Percentiles rank a stretch among this genome's conserved stretches.
These are phyloP conservation scores for Globisporangium takayamanum DNA, from an alignment of 352 stramenopile species.

Conservation along the genomic window DNA sequence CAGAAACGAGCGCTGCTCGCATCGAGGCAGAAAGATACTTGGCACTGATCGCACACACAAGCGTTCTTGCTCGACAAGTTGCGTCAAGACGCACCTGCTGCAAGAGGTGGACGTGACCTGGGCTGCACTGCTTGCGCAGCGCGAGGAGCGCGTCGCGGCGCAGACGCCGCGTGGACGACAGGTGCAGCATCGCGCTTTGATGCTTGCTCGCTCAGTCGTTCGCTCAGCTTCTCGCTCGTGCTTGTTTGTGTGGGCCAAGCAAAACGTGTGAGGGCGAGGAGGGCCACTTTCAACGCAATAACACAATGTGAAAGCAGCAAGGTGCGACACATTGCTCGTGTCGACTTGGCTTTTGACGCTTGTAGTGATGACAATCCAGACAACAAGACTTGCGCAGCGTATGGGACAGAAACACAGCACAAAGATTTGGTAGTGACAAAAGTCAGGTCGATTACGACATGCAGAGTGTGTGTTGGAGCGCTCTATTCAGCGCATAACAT, in stretches of 20 bases:
- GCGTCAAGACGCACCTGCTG: slow-evolving; percentile 42
- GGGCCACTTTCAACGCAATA: not conserved
- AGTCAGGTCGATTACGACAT: not conserved
- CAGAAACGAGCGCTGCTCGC: not conserved
- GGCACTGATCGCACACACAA: not conserved
- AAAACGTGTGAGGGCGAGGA: not conserved
- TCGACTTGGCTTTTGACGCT: not conserved
- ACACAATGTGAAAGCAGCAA: not conserved
- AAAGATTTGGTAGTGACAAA: not conserved
- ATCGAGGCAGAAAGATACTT: slow-evolving; percentile 1
- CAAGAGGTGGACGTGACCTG: slow-evolving; percentile 63
- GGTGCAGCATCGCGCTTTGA: slow-evolving; percentile 22
- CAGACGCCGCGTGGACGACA: slow-evolving; percentile 55
- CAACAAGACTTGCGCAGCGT: too few species aligned
- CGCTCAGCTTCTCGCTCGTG: not conserved
- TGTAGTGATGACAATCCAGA: too few species aligned
- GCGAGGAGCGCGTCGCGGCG: slow-evolving; percentile 44
- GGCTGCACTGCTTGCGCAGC: slow-evolving; percentile 44
- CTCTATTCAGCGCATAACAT: not conserved
- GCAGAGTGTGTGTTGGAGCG: slow-evolving; percentile 1
- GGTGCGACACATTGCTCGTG: not conserved
- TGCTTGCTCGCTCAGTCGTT: slow-evolving; percentile 4
- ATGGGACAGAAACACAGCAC: too few species aligned
- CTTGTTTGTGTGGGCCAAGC: not conserved
- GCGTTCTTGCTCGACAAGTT: not conserved